Evolutionary conservation across 805 yeast species (phyloP).

Genomic region (Metschnikowia cubensis): DNA sequence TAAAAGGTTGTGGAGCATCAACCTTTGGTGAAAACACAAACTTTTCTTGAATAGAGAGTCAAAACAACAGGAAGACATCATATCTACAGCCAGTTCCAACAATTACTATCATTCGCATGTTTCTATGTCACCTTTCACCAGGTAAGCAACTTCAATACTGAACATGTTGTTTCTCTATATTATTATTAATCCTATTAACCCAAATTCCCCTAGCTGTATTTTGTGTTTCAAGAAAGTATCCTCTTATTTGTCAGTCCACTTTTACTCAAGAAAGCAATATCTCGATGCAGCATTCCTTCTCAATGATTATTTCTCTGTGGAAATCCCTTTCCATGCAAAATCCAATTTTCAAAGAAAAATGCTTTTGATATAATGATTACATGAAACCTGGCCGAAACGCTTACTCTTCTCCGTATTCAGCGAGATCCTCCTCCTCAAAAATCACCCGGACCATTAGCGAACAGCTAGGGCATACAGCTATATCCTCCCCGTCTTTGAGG

Average conservation of each 20-base stretch:
- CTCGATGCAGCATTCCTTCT: neutral
- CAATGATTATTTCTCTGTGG: too few species aligned
- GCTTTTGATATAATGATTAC: too few species aligned
- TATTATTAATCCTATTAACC: neutral
- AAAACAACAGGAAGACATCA: too few species aligned
- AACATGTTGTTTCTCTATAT: neutral
- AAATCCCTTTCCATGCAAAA: too few species aligned
- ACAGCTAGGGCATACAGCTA: constrained; percentile 96
- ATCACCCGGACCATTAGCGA: constrained; percentile 89
- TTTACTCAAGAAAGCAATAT: too few species aligned
- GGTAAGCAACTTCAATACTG: neutral
- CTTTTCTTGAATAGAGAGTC: too few species aligned
- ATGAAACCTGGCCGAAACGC: neutral
- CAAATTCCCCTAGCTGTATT: neutral
- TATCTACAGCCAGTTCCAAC: too few species aligned
- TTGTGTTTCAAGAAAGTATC: neutral
- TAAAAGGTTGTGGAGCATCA: too few species aligned
- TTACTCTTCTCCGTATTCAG: constrained; percentile 31
- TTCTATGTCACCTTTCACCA: neutral
- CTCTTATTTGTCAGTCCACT: neutral
- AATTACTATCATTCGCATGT: too few species aligned
- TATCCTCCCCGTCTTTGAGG: constrained; percentile 82
- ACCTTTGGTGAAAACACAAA: too few species aligned
- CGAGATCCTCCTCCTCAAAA: constrained; percentile 63
- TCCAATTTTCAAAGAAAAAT: too few species aligned